Base-by-base conservation (phyloP, 78 protist species). In the Dictyostelium brefeldianum region DNA sequence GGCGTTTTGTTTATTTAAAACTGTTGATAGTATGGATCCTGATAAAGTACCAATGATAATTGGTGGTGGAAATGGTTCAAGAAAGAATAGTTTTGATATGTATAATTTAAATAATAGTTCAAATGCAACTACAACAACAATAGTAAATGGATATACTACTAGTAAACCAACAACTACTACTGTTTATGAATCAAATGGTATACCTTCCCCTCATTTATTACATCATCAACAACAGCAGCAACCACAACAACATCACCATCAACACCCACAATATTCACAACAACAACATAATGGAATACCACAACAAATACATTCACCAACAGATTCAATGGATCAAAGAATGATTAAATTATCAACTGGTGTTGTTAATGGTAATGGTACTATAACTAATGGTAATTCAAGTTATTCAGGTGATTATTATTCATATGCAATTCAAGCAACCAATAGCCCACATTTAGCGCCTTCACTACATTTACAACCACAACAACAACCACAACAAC, bases 21-120 rank as follows among this genome's bases (percentile, higher is more conserved):
- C 89, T 50, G 89, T 81, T 31, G 89, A 81, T 29, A 70, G 67
- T 31, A 17, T 81, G 65, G 89, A 59, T 31, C 78, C 77, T 17
- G 89, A 81, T 29, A 64, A 59, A 69, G 17, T 31, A 31, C 11
- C 77, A 9, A 59, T 59, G 29, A 22, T 1, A 8, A 59, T 57
- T 8, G 62, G 82, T 25, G 67, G 82, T 29, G 14, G 25, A 8
- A 36, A 67, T 29, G 17, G 25, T 5, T 22, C 31, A 15, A 25
- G 77, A 69, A 69, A 31, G 29, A 69, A 69, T 36, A 69, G 77
- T 69, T 36, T 69, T 27, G 77, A 69, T 27, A 31, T 69, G 41
- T 59, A 59, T 59, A 59, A 59, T 46, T 17, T 9, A 14, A 59
- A n/a, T 53, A 41, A 20, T n/a, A 4, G 81, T 31, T 20, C 81